Evolutionary conservation across 371 early-diverging fungal genomes (phyloP), one percentile per base, ranked within the genome.

Genomic region (Rhizomucor pusillus): DNA sequence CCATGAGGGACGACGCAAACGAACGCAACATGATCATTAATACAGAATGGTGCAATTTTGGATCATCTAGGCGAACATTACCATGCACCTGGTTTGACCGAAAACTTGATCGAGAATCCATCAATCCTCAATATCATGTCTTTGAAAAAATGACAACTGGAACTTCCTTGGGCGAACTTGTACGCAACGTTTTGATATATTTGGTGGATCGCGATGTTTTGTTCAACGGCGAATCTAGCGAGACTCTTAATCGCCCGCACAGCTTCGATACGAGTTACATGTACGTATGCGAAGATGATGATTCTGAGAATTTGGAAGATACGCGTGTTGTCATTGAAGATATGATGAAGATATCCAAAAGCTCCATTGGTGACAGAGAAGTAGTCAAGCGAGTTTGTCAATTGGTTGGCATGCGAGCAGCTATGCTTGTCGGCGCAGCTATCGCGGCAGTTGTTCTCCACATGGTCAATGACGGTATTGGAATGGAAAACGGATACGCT

Each of bases 91-190:
- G 84, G 78, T 93, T 89, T 67, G 98, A 96, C 74, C 65, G 78
- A 55, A 76, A 80, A 46, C 80, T 94, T 44, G 94, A 95, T 63
- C 77, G 86, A 40, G 82, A 81, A 53, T 87, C 93, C 18, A 63
- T 76, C 23, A 88, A 91, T 62, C 90, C 90, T 19, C 79, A 82
- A 25, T 75, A 82, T 63, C 94, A 94, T 66, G 82, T 88, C 40
- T 92, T 91, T 69, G 96, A 95, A 62, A 95, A 97, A 70, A 88
- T 94, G 89, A 88, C 94, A n/a, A 89, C 92, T n/a, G 96, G 96
- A n/a, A 83, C 91, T 58, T 95, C 93, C 66, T 66, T 97, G 40
- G 95, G 95, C 47, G 97, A 97, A 69, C 64, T 97, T 16, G 85
- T 85, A 19, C 83, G 97, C 40, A 80, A 81, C 54, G 85, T 88